Evolutionary conservation across 1,284 basidiomycete species (phyloP), one percentile per base, ranked within the genome.

Genomic region (Apiotrichum gracile): DNA sequence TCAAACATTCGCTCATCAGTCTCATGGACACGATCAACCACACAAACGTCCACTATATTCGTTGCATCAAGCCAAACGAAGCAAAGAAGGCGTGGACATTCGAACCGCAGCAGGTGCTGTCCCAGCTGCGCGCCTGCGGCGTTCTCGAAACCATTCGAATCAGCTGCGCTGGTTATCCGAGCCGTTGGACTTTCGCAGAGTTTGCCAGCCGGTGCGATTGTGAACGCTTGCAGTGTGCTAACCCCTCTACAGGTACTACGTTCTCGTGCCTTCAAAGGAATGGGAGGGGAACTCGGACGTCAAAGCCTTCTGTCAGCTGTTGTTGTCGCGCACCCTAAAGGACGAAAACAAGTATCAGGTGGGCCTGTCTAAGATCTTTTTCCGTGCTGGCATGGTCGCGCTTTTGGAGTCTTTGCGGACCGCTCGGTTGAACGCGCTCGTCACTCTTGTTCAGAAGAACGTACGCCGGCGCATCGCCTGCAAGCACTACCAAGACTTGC

Each of bases 1-100:
- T 99, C 83, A 98, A 98, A 74, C 84, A 86, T 5, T 97, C 93
- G 0, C 78, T 99, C 44, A 87, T 91, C 70, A 88, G 85, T 49
- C 79, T 99, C 43, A 99, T 98, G 94, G 90, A 94, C 47, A 99
- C 96, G 1, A 87, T 98, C 63, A 88, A 91, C 67, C 86, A 90
- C 58, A 99, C 96, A 22, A 97, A 98, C 67, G 96, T 97, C 2
- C 96, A 99, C 73, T 99, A 99, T 72, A 99, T 99, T 66, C 86
- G 96, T 50, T 99, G 96, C 76, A 98, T 99, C 80, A 99, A 99
- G 75, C 96, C 96, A 2, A 99, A 99, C 73, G 96, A 98, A 69
- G 82, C 83, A 59, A 99, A 98, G 78, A 84, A 82, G 55, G 92
- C 96, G 21, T 99, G 96, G 96, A 89, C 92, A 70, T 93, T 97